Evolutionary conservation across 2,329 filamentous ascomycete species (phyloP).

Genomic region (Ophiostoma populinum): DNA sequence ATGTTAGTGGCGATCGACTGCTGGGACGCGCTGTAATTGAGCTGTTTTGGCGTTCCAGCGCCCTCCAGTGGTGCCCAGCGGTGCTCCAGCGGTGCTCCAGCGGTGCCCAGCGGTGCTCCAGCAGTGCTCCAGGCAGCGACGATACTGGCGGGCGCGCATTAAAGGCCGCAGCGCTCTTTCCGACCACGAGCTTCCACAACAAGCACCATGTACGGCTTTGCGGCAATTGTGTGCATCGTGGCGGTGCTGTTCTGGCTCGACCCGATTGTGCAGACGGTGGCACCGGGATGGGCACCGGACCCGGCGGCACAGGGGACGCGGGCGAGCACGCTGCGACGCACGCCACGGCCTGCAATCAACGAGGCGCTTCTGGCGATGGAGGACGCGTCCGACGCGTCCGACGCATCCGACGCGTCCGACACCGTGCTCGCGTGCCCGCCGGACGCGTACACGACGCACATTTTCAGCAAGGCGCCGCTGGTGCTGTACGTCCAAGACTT

Average conservation of each 20-base stretch:
- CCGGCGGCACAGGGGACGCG: slow-evolving; percentile 1
- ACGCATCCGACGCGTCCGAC: slow-evolving; percentile 1
- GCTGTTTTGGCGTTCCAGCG: no score
- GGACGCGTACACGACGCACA: slow-evolving; percentile 28
- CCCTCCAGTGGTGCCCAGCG: no score
- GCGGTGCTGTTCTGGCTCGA: slow-evolving; percentile 26
- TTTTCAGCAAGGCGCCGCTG: slow-evolving; percentile 31
- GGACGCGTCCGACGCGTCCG: slow-evolving; percentile 3
- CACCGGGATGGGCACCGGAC: slow-evolving; percentile 14
- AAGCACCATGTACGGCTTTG: slow-evolving; percentile 26
- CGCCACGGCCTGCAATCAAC: slow-evolving; percentile 29
- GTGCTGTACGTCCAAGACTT: slow-evolving; percentile 38
- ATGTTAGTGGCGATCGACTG: no score
- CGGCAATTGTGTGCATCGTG: slow-evolving; percentile 23
- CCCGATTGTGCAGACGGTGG: slow-evolving; percentile 20
- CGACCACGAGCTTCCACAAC: neutral
- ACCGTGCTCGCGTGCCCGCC: slow-evolving; percentile 17
- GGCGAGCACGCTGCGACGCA: slow-evolving; percentile 10
- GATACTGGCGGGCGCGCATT: no score
- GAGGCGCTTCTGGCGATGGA: slow-evolving; percentile 34
- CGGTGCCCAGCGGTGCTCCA: no score
- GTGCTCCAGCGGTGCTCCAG: no score
- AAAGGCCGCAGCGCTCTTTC: no score
- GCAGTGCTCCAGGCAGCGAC: no score
- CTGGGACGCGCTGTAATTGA: no score